Base-by-base conservation (phyloP, 2,329 filamentous ascomycete genomes). In the Claviceps lovelessii region DNA sequence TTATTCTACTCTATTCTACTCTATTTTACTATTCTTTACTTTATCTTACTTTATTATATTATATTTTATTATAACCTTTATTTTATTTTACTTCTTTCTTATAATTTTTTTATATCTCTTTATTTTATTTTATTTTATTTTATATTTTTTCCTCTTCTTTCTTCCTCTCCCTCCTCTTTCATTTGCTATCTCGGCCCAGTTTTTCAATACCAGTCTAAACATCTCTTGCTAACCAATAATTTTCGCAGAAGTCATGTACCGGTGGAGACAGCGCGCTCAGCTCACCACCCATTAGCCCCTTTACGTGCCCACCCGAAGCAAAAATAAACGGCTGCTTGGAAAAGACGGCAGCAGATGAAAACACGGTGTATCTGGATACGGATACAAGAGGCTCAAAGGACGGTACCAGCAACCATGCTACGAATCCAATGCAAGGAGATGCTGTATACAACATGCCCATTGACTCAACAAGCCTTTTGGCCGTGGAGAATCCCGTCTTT, bases 371-470 rank as follows among this genome's bases (percentile, higher is more conserved):
- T 19, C 33, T 13, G 28, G 48, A 23, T 23, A 23, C 23, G 28
- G 48, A 23, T 23, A 23, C 23, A 23, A 19, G 33, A 33, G 49
- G 46, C 19, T 42, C 57, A 1, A 33, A 56, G 52, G 59, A 33
- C 17, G 50, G 55, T 13, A 60, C 11, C 15, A 23, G 55, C n/a
- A 54, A 57, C 17, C 56, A 48, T 4, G 6, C 58, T 19, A 56
- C 59, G 13, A 65, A 66, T 48, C 62, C 67, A 1, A 65, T 68
- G 64, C 61, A 65, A 17, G 63, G 68, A 55, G 63, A 59, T 9
- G 62, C 67, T 4, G 61, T 68, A 11, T 68, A 64, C 51, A 70
- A 70, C 37, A 62, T 64, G 49, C 65, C 67, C 5, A 56, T 67
- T 33, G 61, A 67, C 53, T 57, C 63, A 9, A 61, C 56, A 11